A percentile compares a stretch with the other conserved stretches of the same genome.
These are phyloP conservation scores for Leccinum variicolor DNA, from an alignment of 768 basidiomycete species.

Conservation along the genomic window DNA sequence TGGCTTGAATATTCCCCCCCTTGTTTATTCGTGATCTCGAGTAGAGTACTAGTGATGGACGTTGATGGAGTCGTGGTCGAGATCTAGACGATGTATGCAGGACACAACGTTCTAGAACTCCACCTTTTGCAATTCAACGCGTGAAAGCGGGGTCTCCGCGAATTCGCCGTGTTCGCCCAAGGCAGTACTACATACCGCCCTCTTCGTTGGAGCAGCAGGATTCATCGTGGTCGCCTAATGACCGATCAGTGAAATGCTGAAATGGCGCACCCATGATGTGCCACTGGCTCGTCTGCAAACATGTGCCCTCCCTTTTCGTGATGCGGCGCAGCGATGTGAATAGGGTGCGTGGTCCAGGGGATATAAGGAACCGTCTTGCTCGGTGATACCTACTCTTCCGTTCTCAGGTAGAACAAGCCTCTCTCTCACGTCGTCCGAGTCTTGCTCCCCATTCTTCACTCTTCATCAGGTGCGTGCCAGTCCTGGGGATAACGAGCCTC, in stretches of 20 bases:
- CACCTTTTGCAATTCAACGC: constrained; percentile 2
- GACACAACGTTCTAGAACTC: constrained; percentile 1
- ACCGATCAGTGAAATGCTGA: constrained; percentile 26
- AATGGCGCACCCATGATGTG: constrained; percentile 12
- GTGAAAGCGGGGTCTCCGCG: constrained; percentile 8
- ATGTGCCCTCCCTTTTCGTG: constrained; percentile 10
- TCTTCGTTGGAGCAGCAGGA: constrained; percentile 15
- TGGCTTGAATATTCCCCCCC: constrained; percentile 15
- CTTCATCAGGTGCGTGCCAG: constrained; percentile 1
- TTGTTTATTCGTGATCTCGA: constrained; percentile 11
- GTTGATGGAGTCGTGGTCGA: constrained; percentile 7
- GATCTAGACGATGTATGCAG: constrained; percentile 16
- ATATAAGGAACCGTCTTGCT: constrained; percentile 15
- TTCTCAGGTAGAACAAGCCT: not conserved
- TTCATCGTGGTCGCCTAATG: constrained; percentile 24
- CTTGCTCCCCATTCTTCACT: not conserved
- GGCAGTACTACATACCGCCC: constrained; percentile 5
- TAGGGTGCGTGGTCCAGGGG: constrained; percentile 5
- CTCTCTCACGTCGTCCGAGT: not conserved
- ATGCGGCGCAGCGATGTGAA: constrained; percentile 15
- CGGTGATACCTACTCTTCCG: not conserved
- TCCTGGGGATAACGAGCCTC: not conserved
- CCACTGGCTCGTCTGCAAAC: constrained; percentile 9
- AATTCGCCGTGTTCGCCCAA: constrained; percentile 17
- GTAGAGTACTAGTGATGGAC: constrained; percentile 2